Evolutionary conservation across 1,284 basidiomycete genomes (phyloP).

Genomic region (Ceratobasidium sp.): DNA sequence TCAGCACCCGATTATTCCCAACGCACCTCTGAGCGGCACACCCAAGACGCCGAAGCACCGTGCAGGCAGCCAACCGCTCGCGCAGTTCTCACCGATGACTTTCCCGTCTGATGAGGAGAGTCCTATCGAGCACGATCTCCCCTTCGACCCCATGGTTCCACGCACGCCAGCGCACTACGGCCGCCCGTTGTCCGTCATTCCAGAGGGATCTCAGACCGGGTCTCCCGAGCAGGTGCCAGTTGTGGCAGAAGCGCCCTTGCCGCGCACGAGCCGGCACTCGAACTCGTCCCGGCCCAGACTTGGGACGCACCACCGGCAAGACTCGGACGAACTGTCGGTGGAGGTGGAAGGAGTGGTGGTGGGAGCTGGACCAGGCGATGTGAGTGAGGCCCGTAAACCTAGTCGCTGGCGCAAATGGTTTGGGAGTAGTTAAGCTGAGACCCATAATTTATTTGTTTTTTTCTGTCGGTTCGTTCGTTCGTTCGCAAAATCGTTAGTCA

Average conservation of each 20-base stretch:
- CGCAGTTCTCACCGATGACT: conserved; percentile 5
- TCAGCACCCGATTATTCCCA: conserved; percentile 20
- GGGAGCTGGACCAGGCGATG: conserved; percentile 19
- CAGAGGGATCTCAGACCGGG: neutral
- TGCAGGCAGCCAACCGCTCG: conserved; percentile 28
- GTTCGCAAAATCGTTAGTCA: conserved; percentile 10
- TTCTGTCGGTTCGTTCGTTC: conserved; percentile 15
- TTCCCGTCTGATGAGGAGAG: neutral
- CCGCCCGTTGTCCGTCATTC: conserved; percentile 20
- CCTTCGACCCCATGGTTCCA: conserved; percentile 16
- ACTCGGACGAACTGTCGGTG: conserved; percentile 31
- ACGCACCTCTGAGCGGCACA: conserved; percentile 14
- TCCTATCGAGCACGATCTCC: neutral
- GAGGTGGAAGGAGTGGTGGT: conserved; percentile 11
- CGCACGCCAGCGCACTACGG: conserved; percentile 40
- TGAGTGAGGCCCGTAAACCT: conserved; percentile 43
- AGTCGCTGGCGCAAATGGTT: conserved; percentile 41
- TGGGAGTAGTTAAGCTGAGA: conserved; percentile 43
- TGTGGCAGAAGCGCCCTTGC: conserved; percentile 14
- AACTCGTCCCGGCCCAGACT: neutral
- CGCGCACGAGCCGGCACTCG: neutral
- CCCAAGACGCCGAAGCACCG: conserved; percentile 42
- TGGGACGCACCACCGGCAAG: conserved; percentile 4
- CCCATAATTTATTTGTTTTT: conserved; percentile 39
- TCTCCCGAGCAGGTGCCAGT: conserved; percentile 8